phyloP scores from a whole-genome alignment of 495 filamentous ascomycete species.

The Lindgomyces ingoldianus region DNA sequence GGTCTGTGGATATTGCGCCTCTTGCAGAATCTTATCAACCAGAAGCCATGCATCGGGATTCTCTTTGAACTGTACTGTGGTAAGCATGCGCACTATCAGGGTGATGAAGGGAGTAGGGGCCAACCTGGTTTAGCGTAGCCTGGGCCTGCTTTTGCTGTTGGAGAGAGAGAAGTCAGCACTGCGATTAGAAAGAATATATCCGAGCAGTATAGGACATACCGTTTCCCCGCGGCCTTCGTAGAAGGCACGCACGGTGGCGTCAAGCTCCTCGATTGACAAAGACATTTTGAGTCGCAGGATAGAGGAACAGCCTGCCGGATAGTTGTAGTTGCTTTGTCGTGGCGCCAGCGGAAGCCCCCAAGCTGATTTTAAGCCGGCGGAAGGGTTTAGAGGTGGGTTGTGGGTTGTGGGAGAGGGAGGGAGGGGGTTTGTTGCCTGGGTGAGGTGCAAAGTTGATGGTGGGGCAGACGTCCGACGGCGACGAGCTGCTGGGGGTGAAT shows the following conservation, averaged over 20 bases:
- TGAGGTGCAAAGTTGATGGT: conserved; percentile 26
- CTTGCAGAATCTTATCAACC: conserved; percentile 91
- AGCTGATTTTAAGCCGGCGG: neutral
- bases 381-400: neutral
- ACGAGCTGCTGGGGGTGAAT: conserved; percentile 8
- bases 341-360: conserved; percentile 1
- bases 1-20: conserved; percentile 87
- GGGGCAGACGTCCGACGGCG: conserved; percentile 11
- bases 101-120: conserved; percentile 34
- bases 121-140: conserved; percentile 88
- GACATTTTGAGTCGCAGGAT: conserved; percentile 53
- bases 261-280: conserved; percentile 84
- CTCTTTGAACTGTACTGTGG: conserved; percentile 82
- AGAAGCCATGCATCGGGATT: conserved; percentile 96
- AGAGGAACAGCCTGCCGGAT: conserved; percentile 27
- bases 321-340: conserved; percentile 19
- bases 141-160: conserved; percentile 94
- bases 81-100: conserved; percentile 37
- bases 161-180: conserved; percentile 31
- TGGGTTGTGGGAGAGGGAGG: neutral
- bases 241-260: conserved; percentile 92
- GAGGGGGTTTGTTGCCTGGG: conserved; percentile 6
- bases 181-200: neutral
- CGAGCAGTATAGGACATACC: conserved; percentile 55
- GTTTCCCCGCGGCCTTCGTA: conserved; percentile 92